A percentile compares a stretch with the other conserved stretches of the same genome.
phyloP scores from a whole-genome alignment of 2,329 filamentous ascomycete species.

The Fusarium scirpi region DNA sequence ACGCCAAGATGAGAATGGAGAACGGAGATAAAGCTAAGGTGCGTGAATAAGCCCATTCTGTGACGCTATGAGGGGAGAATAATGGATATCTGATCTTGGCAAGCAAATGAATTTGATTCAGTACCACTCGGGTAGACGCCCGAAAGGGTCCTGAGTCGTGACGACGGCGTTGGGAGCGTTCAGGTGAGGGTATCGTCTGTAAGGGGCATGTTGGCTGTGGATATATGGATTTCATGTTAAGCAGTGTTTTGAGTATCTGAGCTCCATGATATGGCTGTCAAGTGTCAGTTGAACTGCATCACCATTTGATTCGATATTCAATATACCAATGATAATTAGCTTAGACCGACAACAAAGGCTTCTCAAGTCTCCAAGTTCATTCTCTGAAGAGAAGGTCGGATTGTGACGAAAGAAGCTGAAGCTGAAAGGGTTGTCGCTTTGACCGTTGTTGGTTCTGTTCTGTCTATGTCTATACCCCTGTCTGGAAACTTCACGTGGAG shows the following conservation, averaged over 20 bases:
- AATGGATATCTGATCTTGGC: constrained; percentile 30
- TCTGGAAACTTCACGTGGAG: constrained; percentile 16
- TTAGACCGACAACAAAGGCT: not conserved
- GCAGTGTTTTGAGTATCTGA: constrained; percentile 1
- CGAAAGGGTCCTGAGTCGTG: constrained; percentile 3
- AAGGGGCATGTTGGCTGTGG: not conserved
- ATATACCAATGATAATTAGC: not conserved
- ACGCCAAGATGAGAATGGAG: constrained; percentile 23
- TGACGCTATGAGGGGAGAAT: constrained; percentile 1
- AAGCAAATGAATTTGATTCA: constrained; percentile 2
- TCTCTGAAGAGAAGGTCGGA: not conserved
- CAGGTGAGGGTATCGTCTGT: not conserved
- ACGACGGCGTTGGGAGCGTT: not conserved
- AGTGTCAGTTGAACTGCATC: not conserved
- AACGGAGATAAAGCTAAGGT: constrained; percentile 10
- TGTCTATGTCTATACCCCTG: constrained; percentile 23
- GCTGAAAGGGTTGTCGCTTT: not conserved
- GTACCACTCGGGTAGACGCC: not conserved
- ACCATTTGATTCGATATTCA: not conserved
- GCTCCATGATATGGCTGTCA: not conserved
- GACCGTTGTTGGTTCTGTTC: not conserved
- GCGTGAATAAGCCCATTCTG: constrained; percentile 13
- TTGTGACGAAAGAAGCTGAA: not conserved
- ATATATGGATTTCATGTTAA: not conserved
- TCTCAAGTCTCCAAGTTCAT: not conserved